Evolutionary conservation across 2,329 filamentous ascomycete species (phyloP).

Genomic region (Clarireedia homoeocarpa): DNA sequence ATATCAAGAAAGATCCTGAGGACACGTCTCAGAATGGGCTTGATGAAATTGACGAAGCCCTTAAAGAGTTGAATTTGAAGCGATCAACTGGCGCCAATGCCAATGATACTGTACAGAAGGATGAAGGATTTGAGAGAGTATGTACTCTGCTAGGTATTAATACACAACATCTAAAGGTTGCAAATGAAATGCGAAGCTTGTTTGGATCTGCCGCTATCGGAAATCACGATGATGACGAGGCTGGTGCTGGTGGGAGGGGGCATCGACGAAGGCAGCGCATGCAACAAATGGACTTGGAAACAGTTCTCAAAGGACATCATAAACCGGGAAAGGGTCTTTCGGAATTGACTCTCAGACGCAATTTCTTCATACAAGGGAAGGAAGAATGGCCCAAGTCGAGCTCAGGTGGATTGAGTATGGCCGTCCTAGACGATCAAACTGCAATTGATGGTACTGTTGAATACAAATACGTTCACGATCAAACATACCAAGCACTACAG

Average conservation of each 20-base stretch:
- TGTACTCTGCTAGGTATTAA: slow-evolving; percentile 53
- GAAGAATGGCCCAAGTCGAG: slow-evolving; percentile 64
- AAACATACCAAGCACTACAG: slow-evolving; percentile 67
- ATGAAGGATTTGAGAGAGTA: slow-evolving; percentile 35
- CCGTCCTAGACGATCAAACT: slow-evolving; percentile 38
- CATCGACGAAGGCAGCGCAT: slow-evolving; percentile 34
- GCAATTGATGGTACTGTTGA: slow-evolving; percentile 52
- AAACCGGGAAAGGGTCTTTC: slow-evolving; percentile 47
- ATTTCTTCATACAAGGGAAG: slow-evolving; percentile 62
- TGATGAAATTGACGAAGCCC: slow-evolving; percentile 60
- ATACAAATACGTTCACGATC: slow-evolving; percentile 72
- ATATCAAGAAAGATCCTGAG: slow-evolving; percentile 11
- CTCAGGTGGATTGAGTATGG: slow-evolving; percentile 79
- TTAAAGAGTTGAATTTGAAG: slow-evolving; percentile 49
- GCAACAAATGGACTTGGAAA: slow-evolving; percentile 36
- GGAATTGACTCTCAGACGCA: slow-evolving; percentile 51
- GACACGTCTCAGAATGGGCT: slow-evolving; percentile 30
- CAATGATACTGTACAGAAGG: slow-evolving; percentile 21
- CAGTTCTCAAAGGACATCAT: slow-evolving; percentile 34
- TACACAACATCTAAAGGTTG: slow-evolving; percentile 69
- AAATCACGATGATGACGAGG: slow-evolving; percentile 41
- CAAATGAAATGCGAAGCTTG: slow-evolving; percentile 81
- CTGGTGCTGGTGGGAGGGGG: slow-evolving; percentile 29
- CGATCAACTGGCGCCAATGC: slow-evolving; percentile 12
- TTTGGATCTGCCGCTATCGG: slow-evolving; percentile 59